Evolutionary conservation across 257 asterid species (phyloP).

Genomic region (Penstemon newberryi): DNA sequence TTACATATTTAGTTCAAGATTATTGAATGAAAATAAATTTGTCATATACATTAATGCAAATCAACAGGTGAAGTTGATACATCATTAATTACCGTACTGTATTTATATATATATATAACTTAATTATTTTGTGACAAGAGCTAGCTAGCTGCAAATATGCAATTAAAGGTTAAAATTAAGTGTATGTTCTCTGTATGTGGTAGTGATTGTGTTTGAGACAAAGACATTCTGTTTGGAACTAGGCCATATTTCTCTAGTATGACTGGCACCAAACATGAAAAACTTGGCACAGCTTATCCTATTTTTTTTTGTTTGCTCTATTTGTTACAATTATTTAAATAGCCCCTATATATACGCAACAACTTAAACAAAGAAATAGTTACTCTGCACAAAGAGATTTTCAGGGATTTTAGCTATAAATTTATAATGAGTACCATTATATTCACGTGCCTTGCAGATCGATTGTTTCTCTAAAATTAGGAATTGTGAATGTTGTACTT

Average conservation of each 20-base stretch:
- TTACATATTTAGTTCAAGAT: too few relatives aligned
- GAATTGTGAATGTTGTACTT: conserved; percentile 26
- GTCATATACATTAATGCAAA: too few relatives aligned
- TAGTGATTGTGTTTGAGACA: too few relatives aligned
- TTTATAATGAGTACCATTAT: conserved; percentile 26
- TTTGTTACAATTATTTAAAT: conserved; percentile 5
- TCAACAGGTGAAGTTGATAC: too few relatives aligned
- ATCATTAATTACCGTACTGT: too few relatives aligned
- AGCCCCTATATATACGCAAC: neutral
- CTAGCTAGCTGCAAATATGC: too few relatives aligned
- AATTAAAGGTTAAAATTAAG: too few relatives aligned
- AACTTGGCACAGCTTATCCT: neutral
- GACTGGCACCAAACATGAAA: too few relatives aligned
- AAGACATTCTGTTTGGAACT: neutral
- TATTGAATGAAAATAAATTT: too few relatives aligned
- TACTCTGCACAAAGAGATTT: neutral
- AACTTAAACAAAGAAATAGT: conserved; percentile 19
- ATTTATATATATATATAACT: too few relatives aligned
- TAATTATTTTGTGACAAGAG: too few relatives aligned
- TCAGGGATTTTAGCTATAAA: neutral
- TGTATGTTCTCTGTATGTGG: too few relatives aligned
- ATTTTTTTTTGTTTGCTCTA: neutral
- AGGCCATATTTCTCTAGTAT: neutral
- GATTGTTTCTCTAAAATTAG: conserved; percentile 34
- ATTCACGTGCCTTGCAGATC: conserved; percentile 16